These are phyloP conservation scores for Stephania yunnanensis DNA, from an alignment of 164 flowering plant species.

Conservation along the genomic window DNA sequence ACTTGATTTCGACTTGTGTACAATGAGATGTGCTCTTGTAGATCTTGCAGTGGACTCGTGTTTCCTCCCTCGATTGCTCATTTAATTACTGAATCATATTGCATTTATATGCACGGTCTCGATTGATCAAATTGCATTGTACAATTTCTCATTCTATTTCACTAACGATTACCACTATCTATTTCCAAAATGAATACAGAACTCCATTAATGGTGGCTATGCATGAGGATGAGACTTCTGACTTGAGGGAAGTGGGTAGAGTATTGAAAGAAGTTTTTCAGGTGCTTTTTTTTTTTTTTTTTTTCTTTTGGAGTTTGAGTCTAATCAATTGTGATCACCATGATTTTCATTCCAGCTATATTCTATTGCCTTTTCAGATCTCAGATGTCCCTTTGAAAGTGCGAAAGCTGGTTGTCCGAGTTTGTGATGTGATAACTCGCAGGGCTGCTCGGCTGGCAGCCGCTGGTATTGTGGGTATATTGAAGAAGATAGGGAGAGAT, in stretches of 20 bases:
- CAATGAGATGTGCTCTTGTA: no score
- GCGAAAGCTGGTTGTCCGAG: conserved; percentile 64
- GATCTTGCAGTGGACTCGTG: neutral
- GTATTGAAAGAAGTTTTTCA: conserved; percentile 53
- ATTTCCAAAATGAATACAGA: conserved; percentile 28
- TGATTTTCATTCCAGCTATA: neutral
- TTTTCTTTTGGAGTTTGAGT: no score
- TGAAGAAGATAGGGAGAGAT: conserved; percentile 92
- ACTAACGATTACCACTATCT: neutral
- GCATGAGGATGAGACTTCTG: conserved; percentile 82
- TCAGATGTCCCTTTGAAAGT: conserved; percentile 59
- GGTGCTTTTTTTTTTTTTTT: conserved; percentile 26
- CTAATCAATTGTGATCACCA: no score
- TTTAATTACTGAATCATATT: neutral
- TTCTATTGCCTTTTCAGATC: conserved; percentile 34
- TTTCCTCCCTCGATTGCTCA: neutral
- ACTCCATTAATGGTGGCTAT: conserved; percentile 65
- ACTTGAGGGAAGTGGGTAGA: conserved; percentile 63
- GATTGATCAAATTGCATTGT: neutral
- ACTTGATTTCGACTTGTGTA: neutral
- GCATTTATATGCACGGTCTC: neutral
- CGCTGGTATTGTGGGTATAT: conserved; percentile 90
- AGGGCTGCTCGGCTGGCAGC: conserved; percentile 90
- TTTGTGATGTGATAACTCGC: conserved; percentile 74
- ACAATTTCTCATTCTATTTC: neutral